Evolutionary conservation across 2,329 filamentous ascomycete genomes (phyloP), one percentile per base, ranked within the genome.

Genomic region (Dendrostoma leiphaemia): DNA sequence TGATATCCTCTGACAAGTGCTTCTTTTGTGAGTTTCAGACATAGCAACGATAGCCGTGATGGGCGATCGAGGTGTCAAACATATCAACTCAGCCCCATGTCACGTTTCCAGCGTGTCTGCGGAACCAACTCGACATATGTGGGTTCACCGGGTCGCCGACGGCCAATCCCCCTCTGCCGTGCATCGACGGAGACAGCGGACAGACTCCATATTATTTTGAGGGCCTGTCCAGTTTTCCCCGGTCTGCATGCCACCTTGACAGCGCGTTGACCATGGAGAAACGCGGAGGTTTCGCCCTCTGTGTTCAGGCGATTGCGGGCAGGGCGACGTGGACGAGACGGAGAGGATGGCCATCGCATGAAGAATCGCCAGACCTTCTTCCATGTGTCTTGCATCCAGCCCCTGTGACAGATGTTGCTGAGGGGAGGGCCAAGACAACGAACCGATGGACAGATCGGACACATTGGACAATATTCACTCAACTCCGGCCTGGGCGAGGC

Each of bases 101-200:
- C n/a, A 9, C 35, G 35, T 34, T 17, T 46, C 28, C 44, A 46
- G 44, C 44, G 13, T 23, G 34, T 46, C 44, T 46, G 44, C 44
- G 44, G 44, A 34, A 46, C 44, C 44, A 46, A 24, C 44, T 46
- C 44, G 34, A 46, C 44, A 46, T 12, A 34, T 46, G 41, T 45
- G 41, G 41, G 41, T 29, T 45, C 26, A n/a, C 31, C 31, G 41
- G 24, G 31, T 10, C 44, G 23, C 19, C 44, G 28, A 32, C 29
- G 29, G 17, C 44, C 44, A 46, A 46, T 46, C 44, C 44, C n/a
- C 28, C 44, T 46, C 17, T 13, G 29, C 17, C 12, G 44, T 46
- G 19, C n/a, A 46, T 32, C 29, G n/a, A 23, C 44, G 15, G 13
- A 29, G 44, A 21, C 44, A 32, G 44, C 44, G 44, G 44, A 29